Evolutionary conservation across 2,329 filamentous ascomycete species (phyloP), one percentile per base, ranked within the genome.

Genomic region (Zarea fungicola): DNA sequence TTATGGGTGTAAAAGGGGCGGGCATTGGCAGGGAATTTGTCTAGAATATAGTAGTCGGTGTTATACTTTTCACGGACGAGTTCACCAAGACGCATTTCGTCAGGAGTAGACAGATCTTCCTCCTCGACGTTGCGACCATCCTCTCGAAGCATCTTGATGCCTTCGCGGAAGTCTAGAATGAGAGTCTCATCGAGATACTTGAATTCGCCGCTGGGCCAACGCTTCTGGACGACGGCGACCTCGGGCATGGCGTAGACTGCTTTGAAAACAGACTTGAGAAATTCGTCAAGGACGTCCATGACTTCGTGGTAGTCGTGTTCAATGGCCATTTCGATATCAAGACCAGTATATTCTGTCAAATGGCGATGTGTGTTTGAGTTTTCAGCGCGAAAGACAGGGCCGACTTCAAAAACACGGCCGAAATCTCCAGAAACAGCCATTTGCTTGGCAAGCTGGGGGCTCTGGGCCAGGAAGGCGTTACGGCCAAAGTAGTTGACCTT

Each of bases 321-420:
- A 54, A 96, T 89, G 3, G 84, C 79, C 92, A 96, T 96, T 63
- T 96, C 91, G 16, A 96, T 67, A 75, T 96, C 91, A 25, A 96
- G 75, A 48, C 91, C 91, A 5, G 90, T 96, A 64, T 95, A 96
- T 65, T 96, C 91, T 0, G 91, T 96, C 74, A 96, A 75, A 65
- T 96, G 91, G 31, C 91, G 84, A 61, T 96, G 91, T 0, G 91
- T 96, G 66, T 96, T 96, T 62, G 88, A 95, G 71, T 96, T 95
- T 65, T 96, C 91, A 1, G 91, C 91, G 57, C 91, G 83, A 76
- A 96, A 96, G 6, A 96, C 90, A 5, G 58, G 64, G 50, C 71
- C 63, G 48, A 75, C 63, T 57, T 96, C 91, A 60, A 92, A 96
- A 6, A 96, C 91, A 43, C 84, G 83, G 50, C 85, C 85, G 62